Percentiles rank a stretch among this genome's conserved stretches.
Conservation (phyloP, 1,139 yeast genomes). For the Candida neerlandica region DNA sequence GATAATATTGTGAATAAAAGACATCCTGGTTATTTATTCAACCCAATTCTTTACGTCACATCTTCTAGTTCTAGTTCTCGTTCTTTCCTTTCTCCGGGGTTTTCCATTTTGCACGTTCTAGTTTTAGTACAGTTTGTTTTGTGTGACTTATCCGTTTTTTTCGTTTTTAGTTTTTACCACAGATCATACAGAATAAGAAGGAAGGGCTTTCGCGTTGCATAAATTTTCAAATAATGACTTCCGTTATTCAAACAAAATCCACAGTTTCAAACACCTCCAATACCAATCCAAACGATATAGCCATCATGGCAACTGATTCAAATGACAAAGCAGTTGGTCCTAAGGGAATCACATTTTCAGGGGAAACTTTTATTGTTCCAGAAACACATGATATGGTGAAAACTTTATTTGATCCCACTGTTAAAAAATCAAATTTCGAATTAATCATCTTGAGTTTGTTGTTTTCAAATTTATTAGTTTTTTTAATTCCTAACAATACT, state of each 20-base stretch:
- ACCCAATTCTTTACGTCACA: too few relatives aligned
- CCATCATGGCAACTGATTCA: not conserved
- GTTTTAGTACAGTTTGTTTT: not conserved
- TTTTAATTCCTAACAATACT: conserved; percentile 32
- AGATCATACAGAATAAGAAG: too few relatives aligned
- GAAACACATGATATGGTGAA: conserved; percentile 86
- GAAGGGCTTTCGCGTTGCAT: not conserved
- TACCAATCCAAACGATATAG: not conserved
- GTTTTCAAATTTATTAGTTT: conserved; percentile 53
- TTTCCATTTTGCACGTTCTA: too few relatives aligned
- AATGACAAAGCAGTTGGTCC: conserved; percentile 23
- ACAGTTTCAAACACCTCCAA: not conserved
- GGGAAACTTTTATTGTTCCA: conserved; percentile 65
- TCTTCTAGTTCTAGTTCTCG: too few relatives aligned
- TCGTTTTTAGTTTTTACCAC: not conserved
- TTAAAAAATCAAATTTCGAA: conserved; percentile 71
- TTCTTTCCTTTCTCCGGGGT: too few relatives aligned
- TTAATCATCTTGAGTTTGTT: conserved; percentile 56
- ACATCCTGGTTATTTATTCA: too few relatives aligned
- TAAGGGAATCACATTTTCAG: conserved; percentile 51
- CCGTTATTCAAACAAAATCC: not conserved
- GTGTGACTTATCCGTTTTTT: not conserved
- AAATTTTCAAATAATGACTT: not conserved
- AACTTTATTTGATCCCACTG: conserved; percentile 75
- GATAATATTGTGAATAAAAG: too few relatives aligned